Percentiles rank a stretch among this genome's conserved stretches.
Conservation (phyloP, 768 basidiomycete species). For the Exsudoporus frostii region DNA sequence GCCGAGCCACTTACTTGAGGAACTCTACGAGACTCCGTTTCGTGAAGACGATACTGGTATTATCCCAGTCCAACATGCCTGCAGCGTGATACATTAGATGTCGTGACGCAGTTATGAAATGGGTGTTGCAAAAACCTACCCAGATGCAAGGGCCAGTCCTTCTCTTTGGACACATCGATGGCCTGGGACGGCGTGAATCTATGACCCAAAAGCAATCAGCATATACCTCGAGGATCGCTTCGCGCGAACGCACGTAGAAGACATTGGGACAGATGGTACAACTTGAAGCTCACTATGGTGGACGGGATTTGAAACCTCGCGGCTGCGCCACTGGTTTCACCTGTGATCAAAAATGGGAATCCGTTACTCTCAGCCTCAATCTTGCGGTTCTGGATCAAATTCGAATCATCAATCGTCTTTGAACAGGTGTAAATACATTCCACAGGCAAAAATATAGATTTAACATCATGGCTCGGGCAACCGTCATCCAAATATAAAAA, state of each 20-base stretch:
- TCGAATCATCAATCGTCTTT: neutral
- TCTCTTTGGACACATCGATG: slow-evolving; percentile 64
- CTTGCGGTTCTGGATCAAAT: neutral
- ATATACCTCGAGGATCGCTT: neutral
- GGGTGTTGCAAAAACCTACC: slow-evolving; percentile 39
- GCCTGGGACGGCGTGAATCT: slow-evolving; percentile 58
- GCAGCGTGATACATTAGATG: neutral
- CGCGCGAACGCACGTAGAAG: slow-evolving; percentile 23
- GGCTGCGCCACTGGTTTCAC: too few species aligned
- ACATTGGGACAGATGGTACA: slow-evolving; percentile 10
- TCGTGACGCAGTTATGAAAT: neutral
- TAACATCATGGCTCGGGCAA: slow-evolving; percentile 14
- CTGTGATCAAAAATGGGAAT: too few species aligned
- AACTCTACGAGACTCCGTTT: slow-evolving; percentile 76
- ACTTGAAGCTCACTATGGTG: neutral
- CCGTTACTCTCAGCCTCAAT: neutral
- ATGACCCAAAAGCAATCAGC: slow-evolving; percentile 1
- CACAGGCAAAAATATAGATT: neutral
- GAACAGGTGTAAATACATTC: neutral
- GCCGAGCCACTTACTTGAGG: slow-evolving; percentile 51
- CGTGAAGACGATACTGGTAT: slow-evolving; percentile 72
- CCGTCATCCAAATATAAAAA: slow-evolving; percentile 5
- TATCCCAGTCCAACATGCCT: slow-evolving; percentile 84
- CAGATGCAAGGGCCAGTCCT: slow-evolving; percentile 66
- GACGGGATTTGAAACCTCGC: neutral